Base-by-base conservation (phyloP, 805 yeast genomes). In the Saturnispora quitensis region DNA sequence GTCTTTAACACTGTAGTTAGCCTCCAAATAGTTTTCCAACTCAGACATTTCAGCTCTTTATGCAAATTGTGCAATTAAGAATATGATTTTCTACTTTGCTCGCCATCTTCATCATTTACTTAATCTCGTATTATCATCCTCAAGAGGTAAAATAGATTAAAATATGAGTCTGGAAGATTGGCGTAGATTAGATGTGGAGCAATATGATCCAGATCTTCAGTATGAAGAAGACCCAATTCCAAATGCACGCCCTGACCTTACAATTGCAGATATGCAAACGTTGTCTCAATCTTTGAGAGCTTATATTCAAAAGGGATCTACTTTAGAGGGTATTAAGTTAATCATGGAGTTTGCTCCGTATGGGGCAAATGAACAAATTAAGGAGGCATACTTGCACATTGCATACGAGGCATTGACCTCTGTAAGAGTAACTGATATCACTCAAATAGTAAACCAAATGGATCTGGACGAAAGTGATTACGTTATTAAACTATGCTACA, bases 171-270 rank as follows among this genome's bases (percentile, higher is more conserved):
- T 80, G 80, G 82, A 78, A 55, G 89, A 84, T 64, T 86, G 95
- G 95, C 85, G 99, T 78, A 82, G 93, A 76, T 88, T 91, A 60
- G 96, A 93, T 67, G 82, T 93, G 50, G 98, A 93, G 68, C 86
- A 89, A 17, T 82, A 81, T 58, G 97, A 90, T 63, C 86, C 95
- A 3, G 96, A 90, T 45, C 78, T 77, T 59, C 81, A 63, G 40
- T 66, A 62, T 48, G 60, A 54, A 13, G 54, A 58, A 15, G 70
- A 66, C 48, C 60, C 60, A 34, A 50, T 58, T 31, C 76, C 77
- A 8, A 65, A 63, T 43, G 56, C 54, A 33, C 53, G 56, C 38
- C 75, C 77, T 7, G 72, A 77, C 1, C 74, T 80, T 50, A 70
- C 74, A 40, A 65, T 66, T 48, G 76, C 72, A 40, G 88, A 85